Percentiles rank a stretch among this genome's conserved stretches.
These are phyloP conservation scores for Theileria luwenshuni DNA, from an alignment of 169 alveolate genomes.

Conservation along the genomic window DNA sequence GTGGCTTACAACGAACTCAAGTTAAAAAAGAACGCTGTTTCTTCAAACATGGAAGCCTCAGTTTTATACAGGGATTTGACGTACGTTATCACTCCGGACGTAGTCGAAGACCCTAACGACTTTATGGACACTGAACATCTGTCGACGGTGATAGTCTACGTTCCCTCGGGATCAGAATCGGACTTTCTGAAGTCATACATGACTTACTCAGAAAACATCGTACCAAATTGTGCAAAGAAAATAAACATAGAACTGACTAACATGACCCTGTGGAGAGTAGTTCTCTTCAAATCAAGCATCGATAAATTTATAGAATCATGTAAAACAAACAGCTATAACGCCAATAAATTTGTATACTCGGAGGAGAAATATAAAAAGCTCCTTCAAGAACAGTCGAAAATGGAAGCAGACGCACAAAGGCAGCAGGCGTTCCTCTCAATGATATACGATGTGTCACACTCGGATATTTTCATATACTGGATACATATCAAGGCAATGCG, in stretches of 20 bases:
- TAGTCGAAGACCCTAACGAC: conserved; percentile 73
- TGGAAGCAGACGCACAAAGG: conserved; percentile 82
- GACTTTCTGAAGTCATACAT: conserved; percentile 75
- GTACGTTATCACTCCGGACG: conserved; percentile 84
- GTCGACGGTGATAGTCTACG: conserved; percentile 80
- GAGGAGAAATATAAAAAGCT: conserved; percentile 77
- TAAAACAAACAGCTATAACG: conserved; percentile 71
- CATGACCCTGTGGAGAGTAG: conserved; percentile 78
- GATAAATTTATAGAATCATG: conserved; percentile 78
- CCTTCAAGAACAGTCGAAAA: conserved; percentile 73
- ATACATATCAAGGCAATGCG: conserved; percentile 89
- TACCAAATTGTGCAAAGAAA: conserved; percentile 82
- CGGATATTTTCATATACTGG: conserved; percentile 85
- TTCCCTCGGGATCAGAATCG: conserved; percentile 77
- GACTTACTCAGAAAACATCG: conserved; percentile 74
- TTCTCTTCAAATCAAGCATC: conserved; percentile 74
- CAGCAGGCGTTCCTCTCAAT: conserved; percentile 85
- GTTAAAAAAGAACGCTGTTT: conserved; percentile 57
- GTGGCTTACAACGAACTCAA: conserved; percentile 82
- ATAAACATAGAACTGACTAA: conserved; percentile 8
- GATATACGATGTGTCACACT: conserved; percentile 85
- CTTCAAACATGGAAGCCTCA: conserved; percentile 62
- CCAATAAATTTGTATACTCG: conserved; percentile 82
- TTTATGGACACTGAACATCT: conserved; percentile 83
- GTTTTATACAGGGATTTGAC: conserved; percentile 76